Base-by-base conservation (phyloP, 2,329 filamentous ascomycete species). In the Paraconiothyrium sp. region DNA sequence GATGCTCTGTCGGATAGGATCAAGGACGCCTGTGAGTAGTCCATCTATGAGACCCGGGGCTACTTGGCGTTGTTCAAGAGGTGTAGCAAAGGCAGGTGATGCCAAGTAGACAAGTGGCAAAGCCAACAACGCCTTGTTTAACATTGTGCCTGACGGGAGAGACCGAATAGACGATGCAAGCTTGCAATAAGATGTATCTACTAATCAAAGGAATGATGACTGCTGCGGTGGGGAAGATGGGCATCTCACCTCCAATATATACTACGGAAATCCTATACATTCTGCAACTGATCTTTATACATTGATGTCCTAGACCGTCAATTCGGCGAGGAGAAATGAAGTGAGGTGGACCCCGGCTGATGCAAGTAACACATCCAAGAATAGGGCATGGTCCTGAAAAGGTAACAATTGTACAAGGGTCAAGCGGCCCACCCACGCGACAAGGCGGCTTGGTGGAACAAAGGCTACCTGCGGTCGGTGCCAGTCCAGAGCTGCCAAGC, bases 21-120 rank as follows among this genome's bases (percentile, higher is more conserved):
- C 54, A 5, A 71, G 63, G 11, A 59, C 39, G 4, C 71, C 73
- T 4, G 43, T 66, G 32, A 76, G 54, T 0, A 76, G 44, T 20
- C 71, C 68, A 16, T 76, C 74, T 10, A 74, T 68, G 8, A 70
- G 54, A 10, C 66, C 68, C 13, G 69, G 69, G 30, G 60, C 47
- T 37, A 69, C 61, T 30, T 69, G 63, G 27, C 69, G 70, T 22
- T 61, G 61, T 35, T 73, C 66, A 24, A 74, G 43, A 8, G 73
- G 73, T 51, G 62, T 58, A 27, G 73, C 70, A 16, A 66, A 41
- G 9, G 63, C 64, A 4, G 69, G 59, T n/a, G 63, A 49, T 4
- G 64, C 54, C 35, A 70, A 57, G 2, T 60, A 66, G 16, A 71
- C 59, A 20, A 72, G 49, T 24, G 68, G 63, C 49, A 71, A 60